Evolutionary conservation across 2,329 filamentous ascomycete genomes (phyloP), one percentile per base, ranked within the genome.

Genomic region (Fusarium cyanostomum): DNA sequence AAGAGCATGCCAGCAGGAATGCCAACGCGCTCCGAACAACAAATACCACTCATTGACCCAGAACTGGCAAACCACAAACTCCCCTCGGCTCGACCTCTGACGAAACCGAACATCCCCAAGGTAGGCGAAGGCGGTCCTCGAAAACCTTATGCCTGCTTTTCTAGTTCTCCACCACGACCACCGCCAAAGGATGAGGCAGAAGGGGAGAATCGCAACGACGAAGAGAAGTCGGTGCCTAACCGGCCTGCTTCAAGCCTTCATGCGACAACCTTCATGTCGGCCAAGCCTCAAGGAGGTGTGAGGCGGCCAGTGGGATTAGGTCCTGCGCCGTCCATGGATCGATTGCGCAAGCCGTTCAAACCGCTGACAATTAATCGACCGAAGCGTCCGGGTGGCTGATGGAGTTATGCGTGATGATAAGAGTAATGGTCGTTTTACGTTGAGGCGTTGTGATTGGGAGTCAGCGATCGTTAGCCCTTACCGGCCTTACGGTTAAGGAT

Each of bases 101-200:
- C 68, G 16, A 77, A 74, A 24, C 79, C 78, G n/a, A 73, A 66
- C 54, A 31, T 67, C 62, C 46, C 35, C 9, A 55, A 69, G 43
- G 62, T 67, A 33, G 67, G 73, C 7, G 64, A 71, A 3, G 65
- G 63, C 5, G 70, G 62, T 8, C 72, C 74, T 8, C 73, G 73
- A 3, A 75, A 81, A 46, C 75, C 76, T 8, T 90, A 91, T 64
- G 72, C 79, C 1, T 83, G 81, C 60, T 86, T 88, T 68, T 87
- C 85, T 0, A 88, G 85, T 73, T 86, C 85, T 15, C 84, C 86
- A 5, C 72, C 77, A 3, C 70, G 72, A n/a, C 71, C 72, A 3
- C 28, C 59, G 4, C 68, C 68, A 7, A 65, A 67, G 5, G 59
- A 66, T 58, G 50, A 68, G 54, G 44, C 54, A 51, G 38, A 67